Conservation (phyloP, 2,329 filamentous ascomycete genomes). For the Aspergillus tanneri region DNA sequence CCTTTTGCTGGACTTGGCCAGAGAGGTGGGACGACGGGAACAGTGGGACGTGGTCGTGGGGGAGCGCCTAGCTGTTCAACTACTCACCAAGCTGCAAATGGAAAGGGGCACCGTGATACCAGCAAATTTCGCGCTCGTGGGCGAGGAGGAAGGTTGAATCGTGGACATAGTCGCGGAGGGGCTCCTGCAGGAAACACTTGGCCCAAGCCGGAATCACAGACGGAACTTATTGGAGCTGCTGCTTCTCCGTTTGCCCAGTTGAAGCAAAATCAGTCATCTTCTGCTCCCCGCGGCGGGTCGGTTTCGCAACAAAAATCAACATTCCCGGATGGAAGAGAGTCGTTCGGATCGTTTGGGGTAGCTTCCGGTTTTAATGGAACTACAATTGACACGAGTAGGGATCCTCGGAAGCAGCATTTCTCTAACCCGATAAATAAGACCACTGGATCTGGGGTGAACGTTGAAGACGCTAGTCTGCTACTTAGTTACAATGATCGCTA, state of each 20-base stretch:
- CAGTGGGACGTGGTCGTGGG: conserved; percentile 29
- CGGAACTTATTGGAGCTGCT: conserved; percentile 1
- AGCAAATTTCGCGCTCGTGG: conserved; percentile 23
- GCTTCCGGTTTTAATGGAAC: conserved; percentile 17
- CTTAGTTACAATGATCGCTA: conserved; percentile 37
- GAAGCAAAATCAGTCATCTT: conserved; percentile 19
- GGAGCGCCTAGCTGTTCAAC: conserved; percentile 16
- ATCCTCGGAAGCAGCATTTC: conserved; percentile 15
- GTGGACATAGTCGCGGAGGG: conserved; percentile 25
- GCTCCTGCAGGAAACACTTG: conserved; percentile 16
- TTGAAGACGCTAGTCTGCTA: conserved; percentile 26
- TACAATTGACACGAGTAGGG: conserved; percentile 16
- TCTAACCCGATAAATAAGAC: conserved; percentile 12
- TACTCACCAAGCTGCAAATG: conserved; percentile 20
- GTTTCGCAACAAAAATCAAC: conserved; percentile 21
- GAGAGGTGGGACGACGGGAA: conserved; percentile 24
- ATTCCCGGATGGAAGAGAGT: conserved; percentile 21
- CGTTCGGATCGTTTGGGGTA: conserved; percentile 13
- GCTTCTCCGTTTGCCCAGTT: conserved; percentile 30
- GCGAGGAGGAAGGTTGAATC: conserved; percentile 18
- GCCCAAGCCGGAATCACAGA: conserved; percentile 18
- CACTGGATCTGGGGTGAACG: conserved; percentile 11
- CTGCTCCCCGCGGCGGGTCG: conserved; percentile 16
- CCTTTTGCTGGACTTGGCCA: conserved; percentile 29
- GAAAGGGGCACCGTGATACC: conserved; percentile 17